Evolutionary conservation across 164 flowering plant species (phyloP).

Genomic region (Kalanchoe fedtschenkoi): DNA sequence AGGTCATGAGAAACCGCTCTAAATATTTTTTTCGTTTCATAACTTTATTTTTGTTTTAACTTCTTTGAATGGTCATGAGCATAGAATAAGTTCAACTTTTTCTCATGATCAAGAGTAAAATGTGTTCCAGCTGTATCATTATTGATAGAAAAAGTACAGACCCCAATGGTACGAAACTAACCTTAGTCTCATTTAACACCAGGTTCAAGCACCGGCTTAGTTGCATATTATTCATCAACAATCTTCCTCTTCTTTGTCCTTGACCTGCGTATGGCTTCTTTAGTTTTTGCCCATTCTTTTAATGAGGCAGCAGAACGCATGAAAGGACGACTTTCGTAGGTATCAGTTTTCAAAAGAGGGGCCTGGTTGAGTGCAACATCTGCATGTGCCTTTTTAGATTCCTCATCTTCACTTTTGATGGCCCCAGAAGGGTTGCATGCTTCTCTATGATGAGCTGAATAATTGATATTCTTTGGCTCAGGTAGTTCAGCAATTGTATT

Average conservation of each 20-base stretch:
- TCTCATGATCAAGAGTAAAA: too few species aligned
- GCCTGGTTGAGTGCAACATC: conserved; percentile 5
- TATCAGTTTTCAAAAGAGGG: conserved; percentile 3
- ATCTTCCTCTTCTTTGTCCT: conserved; percentile 26
- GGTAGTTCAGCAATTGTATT: background rate
- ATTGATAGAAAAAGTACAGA: too few species aligned
- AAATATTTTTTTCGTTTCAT: too few species aligned
- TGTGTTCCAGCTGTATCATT: too few species aligned
- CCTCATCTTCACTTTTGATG: conserved; percentile 3
- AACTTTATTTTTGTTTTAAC: too few species aligned
- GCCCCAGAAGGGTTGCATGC: conserved; percentile 1
- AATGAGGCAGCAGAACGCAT: conserved; percentile 57
- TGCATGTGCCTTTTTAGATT: background rate
- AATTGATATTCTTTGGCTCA: conserved; percentile 5
- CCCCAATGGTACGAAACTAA: background rate
- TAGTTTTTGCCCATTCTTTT: conserved; percentile 55
- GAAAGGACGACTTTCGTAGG: conserved; percentile 46
- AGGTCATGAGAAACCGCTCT: too few species aligned
- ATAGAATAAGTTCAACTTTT: too few species aligned
- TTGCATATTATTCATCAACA: conserved; percentile 12
- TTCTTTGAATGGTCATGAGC: too few species aligned
- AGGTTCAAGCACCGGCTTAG: background rate
- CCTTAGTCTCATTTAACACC: background rate
- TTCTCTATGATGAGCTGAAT: background rate
- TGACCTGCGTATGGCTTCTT: conserved; percentile 44